phyloP scores from a whole-genome alignment of 1,139 yeast genomes.

The Yamadazyma trypodendri region DNA sequence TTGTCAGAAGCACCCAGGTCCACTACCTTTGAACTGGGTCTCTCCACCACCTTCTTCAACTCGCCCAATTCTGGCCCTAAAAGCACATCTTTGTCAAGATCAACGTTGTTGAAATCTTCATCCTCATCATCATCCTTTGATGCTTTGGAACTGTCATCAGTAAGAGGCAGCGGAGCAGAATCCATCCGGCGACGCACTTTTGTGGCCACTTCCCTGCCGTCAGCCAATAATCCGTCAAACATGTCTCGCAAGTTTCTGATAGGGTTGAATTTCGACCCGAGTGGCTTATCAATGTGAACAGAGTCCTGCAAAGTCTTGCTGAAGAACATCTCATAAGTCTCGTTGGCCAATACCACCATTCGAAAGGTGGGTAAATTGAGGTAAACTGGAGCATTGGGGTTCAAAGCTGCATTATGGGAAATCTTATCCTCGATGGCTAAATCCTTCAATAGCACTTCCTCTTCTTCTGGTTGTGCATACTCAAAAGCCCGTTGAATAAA shows the following conservation, averaged over 20 bases:
- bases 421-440: slow-evolving; percentile 39
- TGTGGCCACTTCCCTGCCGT: slow-evolving; percentile 85
- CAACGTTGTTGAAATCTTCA: slow-evolving; percentile 48
- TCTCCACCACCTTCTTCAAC: slow-evolving; percentile 21
- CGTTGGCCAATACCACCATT: slow-evolving; percentile 93
- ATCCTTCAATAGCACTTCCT: slow-evolving; percentile 44
- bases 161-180: slow-evolving; percentile 39
- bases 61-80: slow-evolving; percentile 44
- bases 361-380: slow-evolving; percentile 87
- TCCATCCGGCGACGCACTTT: slow-evolving; percentile 88
- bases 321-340: slow-evolving; percentile 84
- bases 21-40: slow-evolving; percentile 15
- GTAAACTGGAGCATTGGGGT: slow-evolving; percentile 73
- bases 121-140: slow-evolving; percentile 38
- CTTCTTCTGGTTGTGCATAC: slow-evolving; percentile 71
- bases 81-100: slow-evolving; percentile 47
- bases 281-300: slow-evolving; percentile 62
- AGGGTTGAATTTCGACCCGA: slow-evolving; percentile 41
- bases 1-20: too few species aligned
- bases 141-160: slow-evolving; percentile 20
- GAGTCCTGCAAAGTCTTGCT: slow-evolving; percentile 63
- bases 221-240: slow-evolving; percentile 89
- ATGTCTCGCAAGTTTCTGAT: slow-evolving; percentile 75
- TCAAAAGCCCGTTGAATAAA: slow-evolving; percentile 89
- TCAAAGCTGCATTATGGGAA: slow-evolving; percentile 70